Evolutionary conservation across 305 asterid genomes (phyloP), one percentile per base, ranked within the genome.

Genomic region (Fraxinus ornus): DNA sequence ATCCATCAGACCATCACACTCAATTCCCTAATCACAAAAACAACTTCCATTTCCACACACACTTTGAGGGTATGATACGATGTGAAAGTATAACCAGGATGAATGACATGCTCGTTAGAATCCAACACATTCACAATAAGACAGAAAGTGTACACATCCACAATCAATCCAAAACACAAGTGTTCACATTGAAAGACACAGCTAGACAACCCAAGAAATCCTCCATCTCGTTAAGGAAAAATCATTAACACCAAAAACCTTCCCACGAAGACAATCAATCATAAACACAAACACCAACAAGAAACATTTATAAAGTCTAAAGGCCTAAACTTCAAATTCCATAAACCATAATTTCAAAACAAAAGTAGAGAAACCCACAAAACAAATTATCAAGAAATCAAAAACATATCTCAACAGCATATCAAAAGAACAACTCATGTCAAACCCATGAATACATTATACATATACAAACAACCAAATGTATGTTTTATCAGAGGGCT

Each of bases 401-500:
- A 26, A 26, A 26, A 26, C 28, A 26, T 26, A 26, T 26, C 28
- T 26, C 28, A 26, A 26, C 28, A 26, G 28, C 28, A 32, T n/a
- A 66, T 82, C 82, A 47, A 81, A 73, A 52, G 72, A 35, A 70
- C 6, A 75, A 78, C 70, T 17, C 41, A 57, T 55, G 36, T 2
- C 60, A 41, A 8, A 49, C 9, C 44, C 62, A 77, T 70, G 82
- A 52, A 81, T n/a, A 32, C 1, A 47, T 4, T 62, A 26, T 64
- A 24, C 33, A 77, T 4, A 80, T 21, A 35, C 12, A 28, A 76
- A 57, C 52, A 76, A 77, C 55, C 71, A 81, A 70, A 79, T 70
- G 77, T 30, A 60, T 5, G 19, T 5, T 57, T 21, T 1, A 57
- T 6, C 28, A 7, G 19, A 4, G 44, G 62, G 74, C 89, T 81